Evolutionary conservation across 495 filamentous ascomycete genomes (phyloP).

Genomic region (Elaphomyces granulatus): DNA sequence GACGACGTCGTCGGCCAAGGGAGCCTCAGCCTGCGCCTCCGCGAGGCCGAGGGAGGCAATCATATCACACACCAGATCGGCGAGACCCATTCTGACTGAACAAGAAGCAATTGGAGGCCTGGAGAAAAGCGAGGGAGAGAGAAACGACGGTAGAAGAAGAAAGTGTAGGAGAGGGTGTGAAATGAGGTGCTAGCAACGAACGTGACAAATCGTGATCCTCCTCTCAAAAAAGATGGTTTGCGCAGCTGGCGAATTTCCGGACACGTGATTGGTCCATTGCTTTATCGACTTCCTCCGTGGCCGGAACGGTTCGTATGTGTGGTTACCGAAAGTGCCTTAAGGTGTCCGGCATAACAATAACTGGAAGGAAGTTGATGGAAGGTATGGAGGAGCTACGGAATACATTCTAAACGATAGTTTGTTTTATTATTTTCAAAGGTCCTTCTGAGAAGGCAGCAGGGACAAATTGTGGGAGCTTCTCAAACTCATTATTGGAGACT

Average conservation of each 20-base stretch:
- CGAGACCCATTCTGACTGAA: constrained; percentile 39
- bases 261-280: constrained; percentile 39
- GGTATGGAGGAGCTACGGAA: too few relatives aligned
- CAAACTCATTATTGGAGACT: too few relatives aligned
- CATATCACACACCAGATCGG: constrained; percentile 50
- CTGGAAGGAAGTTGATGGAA: too few relatives aligned
- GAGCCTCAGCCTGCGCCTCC: constrained; percentile 47
- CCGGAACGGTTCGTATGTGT: too few relatives aligned
- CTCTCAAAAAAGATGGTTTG: constrained; percentile 3
- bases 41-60: constrained; percentile 41
- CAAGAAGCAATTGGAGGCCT: constrained; percentile 4
- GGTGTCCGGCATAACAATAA: too few relatives aligned
- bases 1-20: constrained; percentile 28
- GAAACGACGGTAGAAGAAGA: neutral
- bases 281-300: too few relatives aligned
- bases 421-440: too few relatives aligned
- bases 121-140: neutral
- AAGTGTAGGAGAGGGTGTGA: neutral
- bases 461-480: too few relatives aligned
- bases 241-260: constrained; percentile 23
- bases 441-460: too few relatives aligned
- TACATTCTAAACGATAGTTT: too few relatives aligned
- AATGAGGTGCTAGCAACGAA: too few relatives aligned
- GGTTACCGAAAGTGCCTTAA: too few relatives aligned
- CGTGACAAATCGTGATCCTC: constrained; percentile 2